These are phyloP conservation scores for Globisporangium paroecandrum DNA, from an alignment of 352 stramenopile species.

Conservation along the genomic window DNA sequence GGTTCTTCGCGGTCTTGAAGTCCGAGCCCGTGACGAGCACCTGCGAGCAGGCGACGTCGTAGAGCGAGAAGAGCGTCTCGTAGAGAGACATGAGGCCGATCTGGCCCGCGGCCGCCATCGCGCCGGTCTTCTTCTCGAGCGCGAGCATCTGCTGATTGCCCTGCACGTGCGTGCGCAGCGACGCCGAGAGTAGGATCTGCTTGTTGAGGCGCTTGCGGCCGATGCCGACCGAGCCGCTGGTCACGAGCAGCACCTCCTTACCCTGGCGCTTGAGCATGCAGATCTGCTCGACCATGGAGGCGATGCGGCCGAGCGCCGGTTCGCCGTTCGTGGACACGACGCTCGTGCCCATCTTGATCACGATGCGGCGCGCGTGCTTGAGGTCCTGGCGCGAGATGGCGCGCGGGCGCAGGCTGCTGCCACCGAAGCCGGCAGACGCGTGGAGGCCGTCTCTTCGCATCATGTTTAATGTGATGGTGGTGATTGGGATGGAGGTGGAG, in stretches of 20 bases:
- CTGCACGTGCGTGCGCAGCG: conserved; percentile 83
- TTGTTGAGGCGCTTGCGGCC: conserved; percentile 93
- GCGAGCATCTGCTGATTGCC: conserved; percentile 88
- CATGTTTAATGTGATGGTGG: conserved; percentile 20
- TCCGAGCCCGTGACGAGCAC: conserved; percentile 77
- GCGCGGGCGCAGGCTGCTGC: conserved; percentile 21
- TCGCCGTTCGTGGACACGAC: conserved; percentile 93
- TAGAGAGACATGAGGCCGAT: conserved; percentile 98
- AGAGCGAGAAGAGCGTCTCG: conserved; percentile 94
- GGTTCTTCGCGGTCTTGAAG: conserved; percentile 84
- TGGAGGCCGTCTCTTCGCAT: conserved; percentile 56
- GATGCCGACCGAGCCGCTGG: conserved; percentile 91
- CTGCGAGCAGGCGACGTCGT: conserved; percentile 94
- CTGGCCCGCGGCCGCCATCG: conserved; percentile 92
- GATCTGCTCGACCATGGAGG: conserved; percentile 92
- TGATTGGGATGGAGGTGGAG: background rate
- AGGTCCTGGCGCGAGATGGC: conserved; percentile 67
- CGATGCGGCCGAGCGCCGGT: conserved; percentile 88
- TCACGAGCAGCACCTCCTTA: conserved; percentile 89
- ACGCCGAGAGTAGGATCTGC: conserved; percentile 87
- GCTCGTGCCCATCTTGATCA: conserved; percentile 95
- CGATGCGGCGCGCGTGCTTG: conserved; percentile 83
- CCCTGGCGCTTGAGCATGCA: conserved; percentile 90
- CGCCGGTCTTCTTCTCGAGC: conserved; percentile 86
- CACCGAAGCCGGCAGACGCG: conserved; percentile 30